phyloP scores from a whole-genome alignment of 1,284 basidiomycete genomes.

The Wolfiporia cocos region DNA sequence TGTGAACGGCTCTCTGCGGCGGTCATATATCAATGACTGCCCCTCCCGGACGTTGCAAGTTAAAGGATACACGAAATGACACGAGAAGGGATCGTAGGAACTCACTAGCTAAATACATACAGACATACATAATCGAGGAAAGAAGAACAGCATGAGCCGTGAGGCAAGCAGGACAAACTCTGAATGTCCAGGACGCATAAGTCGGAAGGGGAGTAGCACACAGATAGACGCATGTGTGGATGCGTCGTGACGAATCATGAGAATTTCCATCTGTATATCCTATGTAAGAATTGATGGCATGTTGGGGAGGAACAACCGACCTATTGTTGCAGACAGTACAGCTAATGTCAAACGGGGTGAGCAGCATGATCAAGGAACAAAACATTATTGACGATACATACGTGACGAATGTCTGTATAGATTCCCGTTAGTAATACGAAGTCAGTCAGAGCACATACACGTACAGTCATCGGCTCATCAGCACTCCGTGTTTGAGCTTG shows the following conservation, averaged over 20 bases:
- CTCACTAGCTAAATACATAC: no score
- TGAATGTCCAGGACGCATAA: no score
- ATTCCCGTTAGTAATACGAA: conserved; percentile 9
- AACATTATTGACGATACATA: conserved; percentile 12
- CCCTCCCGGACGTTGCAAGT: no score
- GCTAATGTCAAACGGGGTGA: conserved; percentile 24
- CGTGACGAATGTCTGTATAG: conserved; percentile 30
- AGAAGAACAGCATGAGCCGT: no score
- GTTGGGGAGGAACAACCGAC: conserved; percentile 20
- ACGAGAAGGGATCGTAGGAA: no score
- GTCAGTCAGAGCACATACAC: conserved; percentile 22
- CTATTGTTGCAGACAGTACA: conserved; percentile 59
- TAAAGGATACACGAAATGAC: no score
- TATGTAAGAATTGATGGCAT: neutral
- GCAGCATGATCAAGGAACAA: neutral
- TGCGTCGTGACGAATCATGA: conserved; percentile 37
- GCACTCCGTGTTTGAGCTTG: conserved; percentile 94
- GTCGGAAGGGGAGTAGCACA: no score
- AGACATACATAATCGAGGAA: no score
- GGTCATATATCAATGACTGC: no score
- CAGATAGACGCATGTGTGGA: no score
- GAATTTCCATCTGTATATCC: conserved; percentile 47
- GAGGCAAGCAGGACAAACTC: no score
- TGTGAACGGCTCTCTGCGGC: no score
- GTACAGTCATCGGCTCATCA: conserved; percentile 94